A percentile compares a stretch with the other conserved stretches of the same genome.
phyloP scores from a whole-genome alignment of 2,329 filamentous ascomycete genomes.

The Seiridium unicorne region DNA sequence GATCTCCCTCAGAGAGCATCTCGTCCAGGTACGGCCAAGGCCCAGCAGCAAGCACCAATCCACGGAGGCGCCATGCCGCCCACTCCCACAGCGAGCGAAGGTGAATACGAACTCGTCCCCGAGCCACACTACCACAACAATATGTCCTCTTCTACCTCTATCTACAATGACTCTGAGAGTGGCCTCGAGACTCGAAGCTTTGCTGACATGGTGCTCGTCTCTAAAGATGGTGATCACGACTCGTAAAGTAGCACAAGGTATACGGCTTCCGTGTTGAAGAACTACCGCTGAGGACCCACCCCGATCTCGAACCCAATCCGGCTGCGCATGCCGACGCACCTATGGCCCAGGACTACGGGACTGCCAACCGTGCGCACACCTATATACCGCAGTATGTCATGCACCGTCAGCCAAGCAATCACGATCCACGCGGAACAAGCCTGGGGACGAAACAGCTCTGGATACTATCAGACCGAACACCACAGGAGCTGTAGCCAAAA shows the following conservation, averaged over 20 bases:
- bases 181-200: conserved; percentile 32
- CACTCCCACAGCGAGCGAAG: conserved; percentile 61
- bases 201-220: conserved; percentile 41
- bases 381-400: too few relatives aligned
- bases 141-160: conserved; percentile 19
- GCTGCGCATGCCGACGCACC: not conserved
- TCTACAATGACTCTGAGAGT: conserved; percentile 16
- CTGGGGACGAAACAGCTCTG: too few relatives aligned
- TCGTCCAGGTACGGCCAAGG: conserved; percentile 51
- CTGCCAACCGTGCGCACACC: too few relatives aligned
- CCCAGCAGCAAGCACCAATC: conserved; percentile 44
- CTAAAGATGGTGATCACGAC: conserved; percentile 42
- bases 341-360: not conserved
- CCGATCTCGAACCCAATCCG: not conserved
- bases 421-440: too few relatives aligned
- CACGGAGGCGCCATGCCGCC: conserved; percentile 59
- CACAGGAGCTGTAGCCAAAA: not conserved
- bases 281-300: not conserved
- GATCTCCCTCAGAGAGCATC: conserved; percentile 32
- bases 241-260: not conserved
- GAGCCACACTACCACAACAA: conserved; percentile 17
- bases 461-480: too few relatives aligned
- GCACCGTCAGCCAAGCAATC: too few relatives aligned
- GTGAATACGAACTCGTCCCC: conserved; percentile 48
- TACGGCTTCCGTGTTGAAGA: not conserved